Evolutionary conservation across 306 rosid genomes (phyloP), one percentile per base, ranked within the genome.

Genomic region (Acacia confusa): DNA sequence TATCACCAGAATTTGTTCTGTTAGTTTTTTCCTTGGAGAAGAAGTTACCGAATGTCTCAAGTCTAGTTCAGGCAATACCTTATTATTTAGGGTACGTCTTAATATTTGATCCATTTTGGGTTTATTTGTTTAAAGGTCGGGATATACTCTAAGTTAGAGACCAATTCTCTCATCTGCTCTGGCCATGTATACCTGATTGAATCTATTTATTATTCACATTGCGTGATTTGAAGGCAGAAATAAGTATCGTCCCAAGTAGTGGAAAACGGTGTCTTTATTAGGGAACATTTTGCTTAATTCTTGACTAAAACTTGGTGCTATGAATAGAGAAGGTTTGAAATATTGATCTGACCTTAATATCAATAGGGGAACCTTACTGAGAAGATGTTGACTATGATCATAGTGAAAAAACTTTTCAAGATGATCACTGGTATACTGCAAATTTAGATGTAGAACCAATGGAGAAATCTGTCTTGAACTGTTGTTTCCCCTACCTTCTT

Each of bases 391-490:
- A 69, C 83, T 88, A 64, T 86, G 86, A 20, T 84, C 84, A 64
- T 88, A 86, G 53, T 84, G 81, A 83, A 86, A 88, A 55, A 88
- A 82, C 80, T 78, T 88, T 55, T 88, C 89, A 52, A 57, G 86
- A 78, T 82, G 65, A 9, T 86, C 78, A 25, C 57, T 71, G 74
- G 78, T 82, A 40, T 86, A 85, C 34, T 76, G 77, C 14, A 86
- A 79, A 76, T 84, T 85, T 45, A 88, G 86, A 84, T 78, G 83
- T 15, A 86, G 68, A 84, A 70, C 81, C 65, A 81, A 45, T 38
- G 82, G 81, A 19, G 9, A 38, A 40, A 15, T 14, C 61, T 78
- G 66, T 32, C 78, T 14, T 27, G 76, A 47, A 76, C 53, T 58
- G 6, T 40, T 60, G 5, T 50, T 50, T 24, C 41, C 43, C 13